These are phyloP conservation scores for Cyclotella atomus DNA, from an alignment of 108 stramenopile genomes.

Conservation along the genomic window DNA sequence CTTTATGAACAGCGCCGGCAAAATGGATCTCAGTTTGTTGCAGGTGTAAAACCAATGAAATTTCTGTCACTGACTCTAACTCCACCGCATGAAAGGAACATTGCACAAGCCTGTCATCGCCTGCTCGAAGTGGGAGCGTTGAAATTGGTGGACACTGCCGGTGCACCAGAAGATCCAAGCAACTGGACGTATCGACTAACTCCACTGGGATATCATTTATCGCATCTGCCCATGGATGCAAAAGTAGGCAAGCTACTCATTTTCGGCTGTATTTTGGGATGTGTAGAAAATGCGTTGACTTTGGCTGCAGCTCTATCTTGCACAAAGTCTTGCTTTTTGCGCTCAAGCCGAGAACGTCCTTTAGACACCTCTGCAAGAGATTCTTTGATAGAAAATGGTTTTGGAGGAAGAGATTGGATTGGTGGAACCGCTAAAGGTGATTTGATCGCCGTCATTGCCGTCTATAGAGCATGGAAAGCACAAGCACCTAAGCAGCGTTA, in stretches of 20 bases:
- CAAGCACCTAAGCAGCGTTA: conserved; percentile 20
- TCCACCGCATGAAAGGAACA: conserved; percentile 66
- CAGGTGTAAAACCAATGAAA: conserved; percentile 45
- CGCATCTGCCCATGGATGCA: conserved; percentile 86
- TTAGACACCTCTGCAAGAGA: conserved; percentile 30
- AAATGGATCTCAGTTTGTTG: background rate
- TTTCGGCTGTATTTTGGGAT: conserved; percentile 68
- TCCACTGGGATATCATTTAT: conserved; percentile 86
- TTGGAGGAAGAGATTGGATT: conserved; percentile 60
- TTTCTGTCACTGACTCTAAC: conserved; percentile 80
- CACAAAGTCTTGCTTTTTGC: conserved; percentile 53
- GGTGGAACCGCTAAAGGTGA: conserved; percentile 70
- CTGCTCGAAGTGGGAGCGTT: conserved; percentile 74
- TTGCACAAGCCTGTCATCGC: conserved; percentile 60
- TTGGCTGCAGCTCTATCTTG: conserved; percentile 66
- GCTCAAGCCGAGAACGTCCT: conserved; percentile 1
- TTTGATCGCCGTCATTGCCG: conserved; percentile 63
- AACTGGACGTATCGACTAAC: conserved; percentile 58
- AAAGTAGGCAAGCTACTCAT: conserved; percentile 80
- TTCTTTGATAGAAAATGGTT: conserved; percentile 59
- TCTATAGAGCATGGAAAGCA: conserved; percentile 57
- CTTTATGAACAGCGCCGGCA: conserved; percentile 57
- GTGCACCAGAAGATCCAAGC: background rate
- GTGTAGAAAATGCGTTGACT: conserved; percentile 75
- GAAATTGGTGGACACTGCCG: conserved; percentile 28